Base-by-base conservation (phyloP, 2,329 filamentous ascomycete genomes). In the Corynespora cassiicola region DNA sequence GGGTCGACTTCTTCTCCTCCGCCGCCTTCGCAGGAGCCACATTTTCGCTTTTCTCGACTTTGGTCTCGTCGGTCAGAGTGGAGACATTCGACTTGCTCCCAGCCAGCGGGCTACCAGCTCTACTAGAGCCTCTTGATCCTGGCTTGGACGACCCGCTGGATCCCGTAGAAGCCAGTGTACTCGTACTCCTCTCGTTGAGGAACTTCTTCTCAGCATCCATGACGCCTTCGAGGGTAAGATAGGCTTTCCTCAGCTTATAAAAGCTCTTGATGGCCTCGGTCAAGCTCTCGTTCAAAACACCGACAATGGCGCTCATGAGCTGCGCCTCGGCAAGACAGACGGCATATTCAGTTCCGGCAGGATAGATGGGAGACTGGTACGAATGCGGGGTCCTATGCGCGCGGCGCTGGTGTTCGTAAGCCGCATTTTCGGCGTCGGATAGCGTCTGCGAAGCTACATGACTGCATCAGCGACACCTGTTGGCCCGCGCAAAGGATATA, bases 221-320 rank as follows among this genome's bases (percentile, higher is more conserved):
- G 38, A 99, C 88, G 7, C 78, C 78, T 57, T 96, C 87, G 3
- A 99, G 75, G 0, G 90, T 86, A 24, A 90, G 74, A 58, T 88
- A 97, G 0, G 92, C 92, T 65, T 95, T 95, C 46, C 92, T 80
- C 54, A 97, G 71, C 69, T 94, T 95, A 63, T 95, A 95, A 61
- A 97, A 97, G 5, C 90, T 90, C 69, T 86, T 90, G 66, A 97
- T 81, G 11, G 85, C 90, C 66, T 97, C 94, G 0, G 91, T 92
- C 56, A 97, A 71, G 63, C 88, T 96, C 73, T 97, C 94, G 52
- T 95, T 95, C 55, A 97, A 73, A 11, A 97, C 88, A 0, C 84
- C 89, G 1, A 96, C 84, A 1, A 99, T 86, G 1, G 91, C 91
- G 39, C 82, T 81, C 86, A 96, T 95, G 47, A 96, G 77, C 68